These are phyloP conservation scores for Alternaria burnsii DNA, from an alignment of 2,329 filamentous ascomycete species.

Conservation along the genomic window DNA sequence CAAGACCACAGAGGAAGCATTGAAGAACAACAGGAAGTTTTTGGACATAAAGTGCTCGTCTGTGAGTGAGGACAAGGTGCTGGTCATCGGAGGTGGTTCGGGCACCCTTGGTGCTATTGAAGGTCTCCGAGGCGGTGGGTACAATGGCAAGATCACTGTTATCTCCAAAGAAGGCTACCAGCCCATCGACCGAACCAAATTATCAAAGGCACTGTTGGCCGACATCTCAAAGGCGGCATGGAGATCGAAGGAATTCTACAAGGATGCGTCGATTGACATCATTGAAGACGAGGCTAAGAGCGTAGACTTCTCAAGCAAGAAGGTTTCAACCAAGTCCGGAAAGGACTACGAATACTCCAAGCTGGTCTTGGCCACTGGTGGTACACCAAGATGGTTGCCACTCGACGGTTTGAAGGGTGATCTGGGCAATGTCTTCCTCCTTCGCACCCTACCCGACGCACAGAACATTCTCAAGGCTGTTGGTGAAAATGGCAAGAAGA, in stretches of 20 bases:
- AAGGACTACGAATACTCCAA: constrained; percentile 82
- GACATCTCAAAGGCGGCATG: constrained; percentile 81
- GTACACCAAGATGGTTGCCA: constrained; percentile 77
- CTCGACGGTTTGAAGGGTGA: constrained; percentile 83
- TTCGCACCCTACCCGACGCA: constrained; percentile 79
- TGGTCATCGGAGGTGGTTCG: constrained; percentile 81
- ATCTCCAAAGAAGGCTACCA: constrained; percentile 84
- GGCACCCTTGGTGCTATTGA: constrained; percentile 84
- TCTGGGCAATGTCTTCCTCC: constrained; percentile 84
- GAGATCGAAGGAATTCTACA: constrained; percentile 81
- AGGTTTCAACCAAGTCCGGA: constrained; percentile 77
- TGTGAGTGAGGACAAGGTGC: constrained; percentile 68
- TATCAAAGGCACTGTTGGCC: constrained; percentile 90
- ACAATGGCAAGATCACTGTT: constrained; percentile 79
- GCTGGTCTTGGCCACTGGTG: constrained; percentile 89
- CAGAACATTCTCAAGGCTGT: constrained; percentile 81
- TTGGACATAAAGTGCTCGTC: constrained; percentile 77
- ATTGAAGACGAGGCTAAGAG: constrained; percentile 69
- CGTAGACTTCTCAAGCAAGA: constrained; percentile 79
- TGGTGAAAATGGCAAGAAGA: constrained; percentile 83
- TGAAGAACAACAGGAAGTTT: constrained; percentile 78
- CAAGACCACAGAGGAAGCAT: constrained; percentile 76
- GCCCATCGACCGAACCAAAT: constrained; percentile 92
- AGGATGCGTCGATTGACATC: constrained; percentile 65
- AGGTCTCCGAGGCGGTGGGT: constrained; percentile 82